A percentile compares a stretch with the other conserved stretches of the same genome.
phyloP scores from a whole-genome alignment of 768 basidiomycete species.

The Porphyrellus cyaneotinctus region DNA sequence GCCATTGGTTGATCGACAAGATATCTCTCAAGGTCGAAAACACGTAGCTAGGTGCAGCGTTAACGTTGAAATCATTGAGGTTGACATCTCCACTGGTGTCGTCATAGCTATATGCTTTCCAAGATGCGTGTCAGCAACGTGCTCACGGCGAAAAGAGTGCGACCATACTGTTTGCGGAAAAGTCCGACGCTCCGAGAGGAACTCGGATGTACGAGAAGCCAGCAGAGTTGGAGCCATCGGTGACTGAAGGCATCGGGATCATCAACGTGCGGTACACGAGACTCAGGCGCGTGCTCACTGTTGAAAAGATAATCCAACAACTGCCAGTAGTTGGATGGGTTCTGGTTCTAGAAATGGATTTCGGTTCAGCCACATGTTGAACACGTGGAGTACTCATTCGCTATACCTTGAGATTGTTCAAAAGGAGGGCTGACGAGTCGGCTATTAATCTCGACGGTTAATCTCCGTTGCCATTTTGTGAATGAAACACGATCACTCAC shows the following conservation, averaged over 20 bases:
- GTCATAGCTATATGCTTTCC: slow-evolving; percentile 59
- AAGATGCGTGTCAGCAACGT: slow-evolving; percentile 1
- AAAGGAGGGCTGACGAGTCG: slow-evolving; percentile 61
- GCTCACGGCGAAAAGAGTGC: not conserved
- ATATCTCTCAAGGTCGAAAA: slow-evolving; percentile 67
- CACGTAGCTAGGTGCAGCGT: slow-evolving; percentile 54
- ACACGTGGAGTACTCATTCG: not conserved
- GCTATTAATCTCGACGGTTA: slow-evolving; percentile 37
- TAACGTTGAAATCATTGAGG: slow-evolving; percentile 54
- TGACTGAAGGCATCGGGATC: slow-evolving; percentile 33
- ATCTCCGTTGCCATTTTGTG: not conserved
- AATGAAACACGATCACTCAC: slow-evolving; percentile 33
- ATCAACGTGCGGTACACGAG: not conserved
- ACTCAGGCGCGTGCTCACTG: slow-evolving; percentile 10
- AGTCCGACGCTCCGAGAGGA: slow-evolving; percentile 71
- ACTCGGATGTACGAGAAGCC: slow-evolving; percentile 68
- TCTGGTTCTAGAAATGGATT: slow-evolving; percentile 38
- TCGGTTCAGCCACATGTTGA: not conserved
- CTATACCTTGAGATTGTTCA: slow-evolving; percentile 62
- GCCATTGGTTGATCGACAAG: slow-evolving; percentile 45
- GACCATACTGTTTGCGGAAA: slow-evolving; percentile 52
- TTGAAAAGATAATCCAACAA: slow-evolving; percentile 59
- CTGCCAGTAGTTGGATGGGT: slow-evolving; percentile 54
- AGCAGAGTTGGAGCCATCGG: slow-evolving; percentile 57
- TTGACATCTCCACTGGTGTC: slow-evolving; percentile 59